These are phyloP conservation scores for Malassezia slooffiae DNA, from an alignment of 1,284 basidiomycete species.

Conservation along the genomic window DNA sequence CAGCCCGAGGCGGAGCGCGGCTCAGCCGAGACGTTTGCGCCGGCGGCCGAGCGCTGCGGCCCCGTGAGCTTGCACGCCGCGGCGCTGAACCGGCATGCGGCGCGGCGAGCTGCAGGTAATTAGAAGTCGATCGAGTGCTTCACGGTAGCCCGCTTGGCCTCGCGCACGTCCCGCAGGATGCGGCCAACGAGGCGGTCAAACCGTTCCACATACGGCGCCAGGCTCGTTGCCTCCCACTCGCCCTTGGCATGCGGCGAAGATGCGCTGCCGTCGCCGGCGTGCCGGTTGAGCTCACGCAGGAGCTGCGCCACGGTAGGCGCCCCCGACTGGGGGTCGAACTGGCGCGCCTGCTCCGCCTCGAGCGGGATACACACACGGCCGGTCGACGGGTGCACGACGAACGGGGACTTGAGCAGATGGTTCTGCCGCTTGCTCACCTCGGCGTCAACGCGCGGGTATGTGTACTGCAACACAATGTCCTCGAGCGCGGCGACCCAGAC, in stretches of 20 bases:
- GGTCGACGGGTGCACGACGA: constrained; percentile 92
- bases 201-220: constrained; percentile 81
- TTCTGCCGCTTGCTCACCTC: constrained; percentile 96
- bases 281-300: constrained; percentile 60
- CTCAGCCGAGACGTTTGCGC: too few species aligned
- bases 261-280: constrained; percentile 47
- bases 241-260: constrained; percentile 14
- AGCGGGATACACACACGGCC: constrained; percentile 90
- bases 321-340: constrained; percentile 73
- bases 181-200: constrained; percentile 61
- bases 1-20: not conserved
- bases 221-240: constrained; percentile 54
- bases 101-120: not conserved
- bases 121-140: constrained; percentile 11
- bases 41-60: constrained; percentile 5
- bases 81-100: constrained; percentile 10
- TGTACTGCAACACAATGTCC: constrained; percentile 85
- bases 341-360: constrained; percentile 63
- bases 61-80: constrained; percentile 10
- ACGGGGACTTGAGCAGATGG: constrained; percentile 93
- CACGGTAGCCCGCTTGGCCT: constrained; percentile 14
- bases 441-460: constrained; percentile 88
- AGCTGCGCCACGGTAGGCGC: constrained; percentile 71
- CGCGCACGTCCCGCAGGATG: constrained; percentile 47
- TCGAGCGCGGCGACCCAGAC: constrained; percentile 50